A percentile compares a stretch with the other conserved stretches of the same genome.
phyloP scores from a whole-genome alignment of 2,329 filamentous ascomycete genomes.

The Alternaria triticimaculans region DNA sequence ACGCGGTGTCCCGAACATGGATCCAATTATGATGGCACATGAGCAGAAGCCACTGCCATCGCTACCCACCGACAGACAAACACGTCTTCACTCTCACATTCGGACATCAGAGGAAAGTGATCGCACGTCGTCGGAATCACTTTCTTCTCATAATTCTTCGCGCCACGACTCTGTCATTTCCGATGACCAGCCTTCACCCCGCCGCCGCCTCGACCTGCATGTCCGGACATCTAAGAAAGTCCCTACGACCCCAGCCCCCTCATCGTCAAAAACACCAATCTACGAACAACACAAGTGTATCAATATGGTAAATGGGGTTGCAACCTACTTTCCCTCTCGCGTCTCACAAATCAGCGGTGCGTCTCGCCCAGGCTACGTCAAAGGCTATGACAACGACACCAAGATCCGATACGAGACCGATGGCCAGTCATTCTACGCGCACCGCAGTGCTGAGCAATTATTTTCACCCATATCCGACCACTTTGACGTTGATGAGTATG shows the following conservation, averaged over 20 bases:
- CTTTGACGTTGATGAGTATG: constrained; percentile 12
- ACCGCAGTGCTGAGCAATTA: neutral
- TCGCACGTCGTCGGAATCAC: neutral
- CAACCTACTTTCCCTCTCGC: neutral
- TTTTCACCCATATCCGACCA: constrained; percentile 8
- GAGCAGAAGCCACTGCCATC: neutral
- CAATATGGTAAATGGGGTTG: neutral
- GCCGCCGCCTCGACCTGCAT: neutral
- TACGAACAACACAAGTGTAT: neutral
- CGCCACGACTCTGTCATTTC: neutral
- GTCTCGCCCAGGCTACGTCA: neutral
- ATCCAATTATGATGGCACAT: neutral
- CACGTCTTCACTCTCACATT: neutral
- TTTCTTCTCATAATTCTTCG: neutral
- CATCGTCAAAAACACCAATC: neutral
- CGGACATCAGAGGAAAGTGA: neutral
- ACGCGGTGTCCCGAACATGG: neutral
- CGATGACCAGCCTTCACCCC: neutral
- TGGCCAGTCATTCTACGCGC: constrained; percentile 22
- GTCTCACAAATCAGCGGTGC: neutral
- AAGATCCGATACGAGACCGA: constrained; percentile 25
- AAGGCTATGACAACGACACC: constrained; percentile 19
- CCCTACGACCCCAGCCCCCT: neutral
- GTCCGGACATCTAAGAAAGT: neutral
- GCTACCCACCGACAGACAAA: neutral